Base-by-base conservation (phyloP, 768 basidiomycete species). In the Rubroboletus pulcherrimus region DNA sequence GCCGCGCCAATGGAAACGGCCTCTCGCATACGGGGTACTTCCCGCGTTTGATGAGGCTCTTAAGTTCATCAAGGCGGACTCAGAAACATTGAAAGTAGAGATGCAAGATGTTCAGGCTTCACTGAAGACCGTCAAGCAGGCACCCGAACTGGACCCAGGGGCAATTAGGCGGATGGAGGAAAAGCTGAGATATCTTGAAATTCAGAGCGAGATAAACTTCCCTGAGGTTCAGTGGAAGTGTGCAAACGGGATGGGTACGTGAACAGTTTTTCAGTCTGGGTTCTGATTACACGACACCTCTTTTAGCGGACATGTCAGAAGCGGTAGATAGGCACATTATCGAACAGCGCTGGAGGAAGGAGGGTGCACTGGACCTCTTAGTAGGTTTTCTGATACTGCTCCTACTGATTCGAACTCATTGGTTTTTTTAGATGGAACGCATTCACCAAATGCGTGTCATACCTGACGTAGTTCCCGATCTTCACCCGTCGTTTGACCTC, bases 391-490 rank as follows among this genome's bases (percentile, higher is more conserved):
- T 30, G 6, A 14, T 30, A 12, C 9, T 24, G 24, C 3, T 30
- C 5, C 12, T 19, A n/a, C 41, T 12, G 1, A 47, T 29, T 30
- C 45, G 14, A 21, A 24, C n/a, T 43, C 31, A 48, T 24, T 34
- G 9, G 9, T 11, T 39, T 19, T 31, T 31, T 7, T 66, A 94
- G 89, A 97, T 97, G 93, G 91, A 97, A 67, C 88, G 95, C 66
- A 66, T 98, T 43, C 79, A 92, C 62, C 91, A 94, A 73, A 93
- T 97, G 92, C 74, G 86, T 48, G 86, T 98, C 54, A 78, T 97
- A 2, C 95, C 96, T 0, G 96, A 99, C 66, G 74, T 95, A 11
- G 69, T 98, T 17, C 83, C 90, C 1, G 75, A 75, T 37, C 66
- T 96, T 8, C 81, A 79, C 49, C 92, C 93, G 0, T 81, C 83